These are phyloP conservation scores for Penicillium concentricum DNA, from an alignment of 2,329 filamentous ascomycete species.

Conservation along the genomic window DNA sequence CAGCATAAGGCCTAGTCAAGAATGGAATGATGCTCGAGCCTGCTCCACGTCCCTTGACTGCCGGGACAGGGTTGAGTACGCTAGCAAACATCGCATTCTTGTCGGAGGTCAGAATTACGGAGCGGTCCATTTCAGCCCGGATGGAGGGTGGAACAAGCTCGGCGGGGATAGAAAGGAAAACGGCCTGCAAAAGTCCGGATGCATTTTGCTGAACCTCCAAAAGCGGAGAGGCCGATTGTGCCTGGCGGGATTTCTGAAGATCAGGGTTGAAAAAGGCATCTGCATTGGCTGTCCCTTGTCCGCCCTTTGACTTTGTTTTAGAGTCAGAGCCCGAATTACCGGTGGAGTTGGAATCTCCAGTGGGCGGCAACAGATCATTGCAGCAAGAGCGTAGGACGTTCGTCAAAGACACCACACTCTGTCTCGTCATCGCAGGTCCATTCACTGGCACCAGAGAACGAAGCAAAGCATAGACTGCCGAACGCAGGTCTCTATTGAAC, in stretches of 20 bases:
- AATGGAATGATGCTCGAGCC: slow-evolving; percentile 78
- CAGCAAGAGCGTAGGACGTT: slow-evolving; percentile 68
- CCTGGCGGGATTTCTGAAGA: slow-evolving; percentile 28
- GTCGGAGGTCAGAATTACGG: slow-evolving; percentile 69
- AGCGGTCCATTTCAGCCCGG: slow-evolving; percentile 75
- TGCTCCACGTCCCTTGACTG: slow-evolving; percentile 60
- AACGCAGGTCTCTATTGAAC: slow-evolving; percentile 55
- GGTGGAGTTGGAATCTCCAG: slow-evolving; percentile 37
- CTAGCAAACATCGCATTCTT: slow-evolving; percentile 76
- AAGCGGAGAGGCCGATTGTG: slow-evolving; percentile 18
- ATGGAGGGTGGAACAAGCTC: slow-evolving; percentile 67
- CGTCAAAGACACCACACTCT: slow-evolving; percentile 62
- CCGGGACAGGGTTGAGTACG: slow-evolving; percentile 72
- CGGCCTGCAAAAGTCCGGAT: slow-evolving; percentile 57
- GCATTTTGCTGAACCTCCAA: slow-evolving; percentile 58
- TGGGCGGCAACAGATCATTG: slow-evolving; percentile 63
- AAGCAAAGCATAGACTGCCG: slow-evolving; percentile 60
- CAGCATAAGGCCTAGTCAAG: slow-evolving; percentile 64
- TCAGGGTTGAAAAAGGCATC: slow-evolving; percentile 66
- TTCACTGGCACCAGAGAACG: slow-evolving; percentile 58
- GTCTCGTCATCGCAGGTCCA: slow-evolving; percentile 66
- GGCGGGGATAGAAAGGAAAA: slow-evolving; percentile 65
- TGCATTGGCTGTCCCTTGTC: slow-evolving; percentile 54
- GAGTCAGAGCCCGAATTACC: slow-evolving; percentile 36
- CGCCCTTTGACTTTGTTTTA: slow-evolving; percentile 42